Evolutionary conservation across 768 basidiomycete species (phyloP), one percentile per base, ranked within the genome.

Genomic region (Piloderma croceum): DNA sequence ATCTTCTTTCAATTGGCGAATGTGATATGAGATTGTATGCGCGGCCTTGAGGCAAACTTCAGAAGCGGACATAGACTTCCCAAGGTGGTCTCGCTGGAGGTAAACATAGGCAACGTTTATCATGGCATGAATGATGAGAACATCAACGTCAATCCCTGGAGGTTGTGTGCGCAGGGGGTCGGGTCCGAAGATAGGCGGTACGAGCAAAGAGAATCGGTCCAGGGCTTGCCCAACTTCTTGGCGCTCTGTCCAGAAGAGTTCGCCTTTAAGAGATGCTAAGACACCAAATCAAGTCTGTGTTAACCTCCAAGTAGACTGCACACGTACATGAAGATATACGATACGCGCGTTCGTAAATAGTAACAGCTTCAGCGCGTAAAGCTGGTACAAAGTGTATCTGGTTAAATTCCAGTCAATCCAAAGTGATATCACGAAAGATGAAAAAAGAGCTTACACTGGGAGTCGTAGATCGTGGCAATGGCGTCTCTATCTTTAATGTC

Each of bases 321-420:
- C 17, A 62, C 69, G 42, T 49, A 72, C 70, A 48, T 24, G 60
- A 57, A 6, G 59, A 54, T 17, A 74, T 57, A 24, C 75, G 70
- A 19, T 68, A 64, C 5, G 77, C 69, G 12, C 72, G 64, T 52
- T 79, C 77, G 50, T 73, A 79, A 27, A 81, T 61, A 21, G 70
- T 67, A 3, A 68, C 63, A 1, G 72, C 74, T 51, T 77, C 73
- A 1, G 67, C 69, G 39, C 75, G 73, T 48, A 77, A 58, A 4
- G 72, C 60, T 19, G 64, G 62, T 19, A 61, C 34, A 29, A 55
- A 32, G 49, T 60, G 39, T n/a, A n/a, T n/a, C n/a, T n/a, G n/a
- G n/a, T n/a, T n/a, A n/a, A n/a, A n/a, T n/a, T n/a, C n/a, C n/a
- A n/a, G n/a, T n/a, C n/a, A n/a, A n/a, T n/a, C n/a, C n/a, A n/a